Base-by-base conservation (phyloP, 2,329 filamentous ascomycete genomes). In the Neofusicoccum kwambonambiense region DNA sequence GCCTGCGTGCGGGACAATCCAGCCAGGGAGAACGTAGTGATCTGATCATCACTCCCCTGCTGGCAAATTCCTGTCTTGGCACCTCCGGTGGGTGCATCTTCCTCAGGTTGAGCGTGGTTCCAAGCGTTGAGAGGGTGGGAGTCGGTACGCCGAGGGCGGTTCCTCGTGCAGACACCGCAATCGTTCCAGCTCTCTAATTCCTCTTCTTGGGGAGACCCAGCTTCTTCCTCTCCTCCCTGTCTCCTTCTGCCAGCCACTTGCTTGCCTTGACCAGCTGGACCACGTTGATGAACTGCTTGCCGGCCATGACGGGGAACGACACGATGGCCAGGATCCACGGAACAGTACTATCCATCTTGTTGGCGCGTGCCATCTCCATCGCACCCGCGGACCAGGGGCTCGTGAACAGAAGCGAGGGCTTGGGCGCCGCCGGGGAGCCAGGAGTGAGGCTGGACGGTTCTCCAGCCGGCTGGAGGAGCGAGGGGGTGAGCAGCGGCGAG, bases 241-340 rank as follows among this genome's bases (percentile, higher is more conserved):
- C 95, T n/a, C 93, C 93, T 79, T 98, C 93, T 0, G 92, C 95
- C 44, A 99, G 84, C 89, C 92, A 96, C 74, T 88, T 88, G 79
- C 92, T 93, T 6, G 95, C 95, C 79, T 97, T 96, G 74, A 96
- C 87, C 71, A 99, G 85, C 82, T 99, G 95, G 54, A 98, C 86
- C 58, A 97, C 84, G 73, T 99, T 99, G 83, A 98, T 92, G 73
- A 90, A 84, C 77, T 99, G 95, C 85, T 99, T 99, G 70, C 89
- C 84, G 27, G 87, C 82, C 93, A 98, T 98, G 75, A 97, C 83
- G 12, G 93, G 93, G 70, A 90, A 88, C 72, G 91, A 93, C 71
- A 96, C 80, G 31, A 87, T 86, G 50, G 91, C 90, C 68, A 98
- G 84, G 57, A 95, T 85, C 95, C 90, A 93, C 0, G 91, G 90